Base-by-base conservation (phyloP, 2,329 filamentous ascomycete genomes). In the Talaromyces sp. region DNA sequence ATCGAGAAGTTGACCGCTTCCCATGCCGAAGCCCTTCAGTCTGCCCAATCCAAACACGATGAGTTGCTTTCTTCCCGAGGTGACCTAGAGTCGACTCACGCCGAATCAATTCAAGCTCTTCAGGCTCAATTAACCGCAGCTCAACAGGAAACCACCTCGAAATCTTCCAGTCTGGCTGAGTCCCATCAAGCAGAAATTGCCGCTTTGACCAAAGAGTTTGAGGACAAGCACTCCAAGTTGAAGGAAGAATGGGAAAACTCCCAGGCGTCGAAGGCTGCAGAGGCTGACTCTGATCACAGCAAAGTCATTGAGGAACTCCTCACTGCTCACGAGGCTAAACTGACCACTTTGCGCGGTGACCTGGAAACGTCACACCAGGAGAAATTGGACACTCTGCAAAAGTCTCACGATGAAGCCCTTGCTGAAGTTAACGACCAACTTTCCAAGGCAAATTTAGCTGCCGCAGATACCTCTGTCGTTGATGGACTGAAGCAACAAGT, bases 231-330 rank as follows among this genome's bases (percentile, higher is more conserved):
- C 56, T 60, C 65, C 30, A 71, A 74, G 57, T 61, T 77, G 65
- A 68, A 73, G 62, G 68, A 72, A 63, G 76, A 81, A 55, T 66
- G 77, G 65, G 73, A 79, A 63, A 63, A 69, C 40, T 63, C 71
- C 40, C 66, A 75, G 59, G 57, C 67, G 56, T 72, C 75, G 40
- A 76, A 74, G 65, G 60, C 72, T 34, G 68, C 72, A 1, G 71
- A 77, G 36, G 64, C 72, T 7, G 75, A 78, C 62, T 71, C 71
- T 4, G 72, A 75, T 53, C 76, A 79, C 59, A 71, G 68, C 57
- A 73, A 73, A 60, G 74, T 72, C 6, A 76, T 79, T 51, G 75
- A 78, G 63, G 72, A 77, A 56, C 70, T 79, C 23, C 70, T 79
- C 56, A 74, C 68, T 14, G 67, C 74, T 5, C 72, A 78, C 27